Evolutionary conservation across 1,139 yeast genomes (phyloP), one percentile per base, ranked within the genome.

Genomic region (Pichiaceae sp.): DNA sequence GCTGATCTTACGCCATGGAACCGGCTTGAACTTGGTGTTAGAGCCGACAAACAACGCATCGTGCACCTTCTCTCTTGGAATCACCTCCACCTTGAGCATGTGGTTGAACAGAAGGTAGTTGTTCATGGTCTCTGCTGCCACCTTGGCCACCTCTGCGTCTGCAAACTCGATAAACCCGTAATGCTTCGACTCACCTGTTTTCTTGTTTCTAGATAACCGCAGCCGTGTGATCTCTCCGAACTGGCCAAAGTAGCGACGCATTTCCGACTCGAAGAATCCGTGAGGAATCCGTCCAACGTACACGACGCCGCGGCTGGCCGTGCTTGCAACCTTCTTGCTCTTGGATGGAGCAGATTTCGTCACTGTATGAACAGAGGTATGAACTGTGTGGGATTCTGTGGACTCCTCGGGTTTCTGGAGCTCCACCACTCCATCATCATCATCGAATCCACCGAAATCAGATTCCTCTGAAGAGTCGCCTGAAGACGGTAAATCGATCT

Each of bases 101-200:
- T 89, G 97, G 11, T 95, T 95, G 63, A 84, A 80, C 39, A 91
- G 62, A 47, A 91, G 70, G 55, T 91, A 91, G 62, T 91, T 91
- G 63, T 91, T 80, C 98, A 91, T 91, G 36, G 97, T 78, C 50
- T 91, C 97, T 44, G 83, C 83, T 2, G 96, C 98, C 42, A 87
- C 70, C 48, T 76, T 72, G 36, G 97, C 97, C 42, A 84, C 94
- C 35, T 78, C 84, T 29, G 62, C 57, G 42, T 76, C 70, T 35
- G 71, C 75, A 53, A 91, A 91, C 62, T 89, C 96, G 38, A 91
- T 66, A 59, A 85, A 91, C 11, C 89, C 98, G 59, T 79, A 93
- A 61, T 89, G 97, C 64, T 87, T 89, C 17, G 96, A 80, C 43
- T 79, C 77, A 33, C 98, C 98, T 3, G 95, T 79, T 58, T 80